phyloP scores from a whole-genome alignment of 805 yeast genomes.

The Torulaspora microellipsoides region DNA sequence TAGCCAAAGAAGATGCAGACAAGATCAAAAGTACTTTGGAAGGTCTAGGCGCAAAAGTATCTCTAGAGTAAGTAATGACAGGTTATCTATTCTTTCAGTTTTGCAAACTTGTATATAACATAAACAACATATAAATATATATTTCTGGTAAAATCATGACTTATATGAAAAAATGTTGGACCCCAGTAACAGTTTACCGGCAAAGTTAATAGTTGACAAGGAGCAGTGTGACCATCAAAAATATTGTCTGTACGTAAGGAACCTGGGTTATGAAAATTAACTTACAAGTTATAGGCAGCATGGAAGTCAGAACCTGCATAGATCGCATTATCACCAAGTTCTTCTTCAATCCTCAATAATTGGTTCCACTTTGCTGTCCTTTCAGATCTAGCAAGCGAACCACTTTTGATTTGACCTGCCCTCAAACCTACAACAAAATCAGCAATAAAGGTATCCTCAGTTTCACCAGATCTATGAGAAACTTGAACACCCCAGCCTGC shows the following conservation, averaged over 20 bases:
- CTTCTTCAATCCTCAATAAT: slow-evolving; percentile 91
- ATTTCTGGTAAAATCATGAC: too few relatives aligned
- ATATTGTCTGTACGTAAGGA: not conserved
- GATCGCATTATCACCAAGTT: slow-evolving; percentile 77
- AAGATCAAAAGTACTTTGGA: slow-evolving; percentile 90
- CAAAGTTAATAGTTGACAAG: too few relatives aligned
- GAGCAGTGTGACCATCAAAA: not conserved
- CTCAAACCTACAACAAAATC: slow-evolving; percentile 90
- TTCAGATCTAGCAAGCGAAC: slow-evolving; percentile 97
- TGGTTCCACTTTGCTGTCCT: slow-evolving; percentile 94
- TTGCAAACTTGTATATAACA: slow-evolving; percentile 8
- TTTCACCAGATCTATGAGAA: slow-evolving; percentile 96
- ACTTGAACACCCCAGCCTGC: slow-evolving; percentile 98
- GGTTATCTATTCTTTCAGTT: not conserved
- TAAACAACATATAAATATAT: not conserved
- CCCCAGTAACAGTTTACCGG: too few relatives aligned
- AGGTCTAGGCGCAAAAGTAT: slow-evolving; percentile 89
- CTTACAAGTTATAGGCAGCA: not conserved
- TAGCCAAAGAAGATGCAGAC: slow-evolving; percentile 96
- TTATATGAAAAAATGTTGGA: too few relatives aligned
- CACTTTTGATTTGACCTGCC: slow-evolving; percentile 92
- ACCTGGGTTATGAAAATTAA: not conserved
- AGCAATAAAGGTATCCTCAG: slow-evolving; percentile 92
- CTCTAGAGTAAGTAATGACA: slow-evolving; percentile 54
- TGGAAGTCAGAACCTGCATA: slow-evolving; percentile 86